These are phyloP conservation scores for Cruciata laevipes DNA, from an alignment of 257 asterid genomes.

Conservation along the genomic window DNA sequence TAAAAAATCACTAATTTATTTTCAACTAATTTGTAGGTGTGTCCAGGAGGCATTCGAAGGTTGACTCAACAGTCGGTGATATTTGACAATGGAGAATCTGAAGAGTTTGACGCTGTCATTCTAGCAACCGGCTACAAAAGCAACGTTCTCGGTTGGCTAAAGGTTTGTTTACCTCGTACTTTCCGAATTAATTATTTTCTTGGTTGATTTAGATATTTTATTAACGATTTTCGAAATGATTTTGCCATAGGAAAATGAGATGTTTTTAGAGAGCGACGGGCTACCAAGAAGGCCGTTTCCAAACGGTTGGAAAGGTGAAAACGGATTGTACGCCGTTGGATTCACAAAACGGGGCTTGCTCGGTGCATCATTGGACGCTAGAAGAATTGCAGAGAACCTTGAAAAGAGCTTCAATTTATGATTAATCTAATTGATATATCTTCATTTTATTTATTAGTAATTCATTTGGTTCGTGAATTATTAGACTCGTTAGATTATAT, in stretches of 20 bases:
- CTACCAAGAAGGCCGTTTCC: slow-evolving; percentile 86
- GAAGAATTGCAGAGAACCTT: slow-evolving; percentile 65
- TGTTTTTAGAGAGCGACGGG: slow-evolving; percentile 79
- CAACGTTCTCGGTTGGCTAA: slow-evolving; percentile 22
- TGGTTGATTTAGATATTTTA: background rate
- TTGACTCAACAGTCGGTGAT: slow-evolving; percentile 10
- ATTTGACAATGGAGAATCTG: slow-evolving; percentile 14
- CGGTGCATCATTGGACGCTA: slow-evolving; percentile 91
- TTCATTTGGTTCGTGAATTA: too few species aligned
- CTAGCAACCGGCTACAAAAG: slow-evolving; percentile 25
- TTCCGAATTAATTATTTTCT: too few species aligned
- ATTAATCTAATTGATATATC: slow-evolving; percentile 26
- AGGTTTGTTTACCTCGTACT: background rate
- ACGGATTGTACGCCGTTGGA: slow-evolving; percentile 89
- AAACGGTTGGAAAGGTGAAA: slow-evolving; percentile 89
- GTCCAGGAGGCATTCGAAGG: slow-evolving; percentile 16
- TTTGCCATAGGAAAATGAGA: slow-evolving; percentile 74
- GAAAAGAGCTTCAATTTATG: slow-evolving; percentile 25
- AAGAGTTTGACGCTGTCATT: slow-evolving; percentile 20
- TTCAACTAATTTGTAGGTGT: slow-evolving; percentile 14
- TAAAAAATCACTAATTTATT: background rate
- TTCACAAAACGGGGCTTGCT: slow-evolving; percentile 96
- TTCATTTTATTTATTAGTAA: background rate
- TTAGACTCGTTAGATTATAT: too few species aligned
- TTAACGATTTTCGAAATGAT: too few species aligned